phyloP scores from a whole-genome alignment of 331 rosid species.

The Dryas integrifolia region DNA sequence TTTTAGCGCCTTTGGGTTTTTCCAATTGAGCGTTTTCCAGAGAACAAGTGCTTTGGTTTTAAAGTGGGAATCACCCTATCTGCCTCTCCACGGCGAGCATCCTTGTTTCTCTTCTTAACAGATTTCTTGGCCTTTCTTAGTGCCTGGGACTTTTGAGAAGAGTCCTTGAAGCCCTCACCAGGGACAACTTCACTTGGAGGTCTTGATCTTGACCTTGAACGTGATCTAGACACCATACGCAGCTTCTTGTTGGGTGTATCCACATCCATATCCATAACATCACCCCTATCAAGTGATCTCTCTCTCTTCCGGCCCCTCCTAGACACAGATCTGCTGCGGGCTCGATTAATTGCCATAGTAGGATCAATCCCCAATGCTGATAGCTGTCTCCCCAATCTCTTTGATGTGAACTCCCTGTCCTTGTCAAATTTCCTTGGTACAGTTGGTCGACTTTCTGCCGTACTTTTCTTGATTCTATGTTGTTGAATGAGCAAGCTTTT shows the following conservation, averaged over 20 bases:
- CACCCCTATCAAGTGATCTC: conserved; percentile 50
- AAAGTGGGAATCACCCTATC: conserved; percentile 78
- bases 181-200: conserved; percentile 67
- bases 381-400: conserved; percentile 85
- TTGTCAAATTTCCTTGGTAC: conserved; percentile 79
- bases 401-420: conserved; percentile 54
- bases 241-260: conserved; percentile 65
- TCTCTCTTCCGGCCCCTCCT: conserved; percentile 69
- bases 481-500: conserved; percentile 60
- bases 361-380: conserved; percentile 72
- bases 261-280: conserved; percentile 54
- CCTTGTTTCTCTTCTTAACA: conserved; percentile 64
- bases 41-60: conserved; percentile 76
- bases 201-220: conserved; percentile 43
- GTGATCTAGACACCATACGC: conserved; percentile 49
- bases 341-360: conserved; percentile 54
- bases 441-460: conserved; percentile 72
- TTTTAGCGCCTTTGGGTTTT: conserved; percentile 71
- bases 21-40: conserved; percentile 73
- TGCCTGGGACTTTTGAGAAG: conserved; percentile 69
- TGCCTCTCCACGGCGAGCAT: conserved; percentile 89
- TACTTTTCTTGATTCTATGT: conserved; percentile 85
- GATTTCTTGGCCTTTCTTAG: conserved; percentile 56
- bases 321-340: conserved; percentile 61
- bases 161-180: conserved; percentile 81